phyloP scores from a whole-genome alignment of 768 basidiomycete genomes.

The Lactarius akahatsu region DNA sequence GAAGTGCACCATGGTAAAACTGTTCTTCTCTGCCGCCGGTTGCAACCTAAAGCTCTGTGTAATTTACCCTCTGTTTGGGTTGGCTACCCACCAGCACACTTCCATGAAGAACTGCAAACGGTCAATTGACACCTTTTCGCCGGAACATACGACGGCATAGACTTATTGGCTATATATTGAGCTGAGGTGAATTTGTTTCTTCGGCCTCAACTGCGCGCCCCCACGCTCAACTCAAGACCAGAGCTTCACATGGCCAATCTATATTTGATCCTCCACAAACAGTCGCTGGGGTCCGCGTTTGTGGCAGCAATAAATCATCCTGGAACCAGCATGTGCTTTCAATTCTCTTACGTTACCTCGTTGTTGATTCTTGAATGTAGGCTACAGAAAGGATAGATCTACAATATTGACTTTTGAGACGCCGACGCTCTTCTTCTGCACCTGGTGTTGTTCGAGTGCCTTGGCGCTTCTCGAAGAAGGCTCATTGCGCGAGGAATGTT shows the following conservation, averaged over 20 bases:
- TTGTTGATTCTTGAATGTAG: neutral
- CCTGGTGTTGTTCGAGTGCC: neutral
- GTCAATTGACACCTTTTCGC: neutral
- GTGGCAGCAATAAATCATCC: neutral
- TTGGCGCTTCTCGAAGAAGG: neutral
- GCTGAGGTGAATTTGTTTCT: neutral
- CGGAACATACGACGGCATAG: neutral
- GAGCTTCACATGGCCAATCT: neutral
- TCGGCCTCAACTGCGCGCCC: neutral
- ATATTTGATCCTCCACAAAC: neutral
- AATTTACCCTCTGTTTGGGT: neutral
- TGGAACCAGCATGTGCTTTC: neutral
- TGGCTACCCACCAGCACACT: neutral
- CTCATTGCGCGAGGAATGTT: neutral
- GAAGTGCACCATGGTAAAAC: neutral
- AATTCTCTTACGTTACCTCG: neutral
- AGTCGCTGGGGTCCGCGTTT: neutral
- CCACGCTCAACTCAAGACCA: neutral
- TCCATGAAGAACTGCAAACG: neutral
- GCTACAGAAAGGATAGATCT: neutral
- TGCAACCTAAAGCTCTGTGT: neutral
- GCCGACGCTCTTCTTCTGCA: neutral
- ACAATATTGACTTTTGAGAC: constrained; percentile 1
- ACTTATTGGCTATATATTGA: neutral
- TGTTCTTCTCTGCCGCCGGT: neutral